Base-by-base conservation (phyloP, 2,329 filamentous ascomycete genomes). In the Shiraia bambusicola region DNA sequence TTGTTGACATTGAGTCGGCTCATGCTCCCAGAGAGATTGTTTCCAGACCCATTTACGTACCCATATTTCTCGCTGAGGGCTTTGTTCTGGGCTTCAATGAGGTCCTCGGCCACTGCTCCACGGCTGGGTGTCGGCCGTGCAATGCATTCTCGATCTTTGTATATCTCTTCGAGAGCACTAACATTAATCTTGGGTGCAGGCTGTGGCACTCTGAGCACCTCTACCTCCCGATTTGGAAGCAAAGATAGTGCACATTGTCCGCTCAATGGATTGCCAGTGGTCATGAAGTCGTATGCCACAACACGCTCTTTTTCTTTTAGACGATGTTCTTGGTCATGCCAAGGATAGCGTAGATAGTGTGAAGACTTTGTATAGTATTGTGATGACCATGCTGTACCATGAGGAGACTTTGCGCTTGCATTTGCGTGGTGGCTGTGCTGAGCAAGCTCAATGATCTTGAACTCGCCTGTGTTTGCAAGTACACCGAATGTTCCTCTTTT, bases 231-330 rank as follows among this genome's bases (percentile, higher is more conserved):
- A 51, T 77, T 74, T 3, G 76, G 73, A 35, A 76, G 69, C 3
- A 84, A 63, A 2, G 74, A 73, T 36, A 84, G 64, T 17, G 78
- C 71, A 46, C 72, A 75, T 29, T 79, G 74, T 28, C 76, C 75
- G n/a, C 68, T 63, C 9, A 63, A 52, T 4, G 70, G 69, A 11
- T 66, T 66, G 26, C 69, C 71, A 30, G 73, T 60, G 33, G 74
- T 74, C 42, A 82, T 71, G 61, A 82, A 84, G 51, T 84, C 81
- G 52, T 83, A 84, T 1, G 79, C 78, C 12, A 83, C 76, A 13
- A 81, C 66, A 13, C 76, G 71, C 19, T 72, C 64, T 12, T 73
- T 72, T 27, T 76, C 72, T n/a, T 69, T 64, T 29, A 69, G 67
- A 1, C 67, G 67, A 24, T 72, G 66, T 12, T 68, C 59, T 10